Percentiles rank a stretch among this genome's conserved stretches.
phyloP scores from a whole-genome alignment of 192 early-diverging fungal species.

The Mortierella antarctica region DNA sequence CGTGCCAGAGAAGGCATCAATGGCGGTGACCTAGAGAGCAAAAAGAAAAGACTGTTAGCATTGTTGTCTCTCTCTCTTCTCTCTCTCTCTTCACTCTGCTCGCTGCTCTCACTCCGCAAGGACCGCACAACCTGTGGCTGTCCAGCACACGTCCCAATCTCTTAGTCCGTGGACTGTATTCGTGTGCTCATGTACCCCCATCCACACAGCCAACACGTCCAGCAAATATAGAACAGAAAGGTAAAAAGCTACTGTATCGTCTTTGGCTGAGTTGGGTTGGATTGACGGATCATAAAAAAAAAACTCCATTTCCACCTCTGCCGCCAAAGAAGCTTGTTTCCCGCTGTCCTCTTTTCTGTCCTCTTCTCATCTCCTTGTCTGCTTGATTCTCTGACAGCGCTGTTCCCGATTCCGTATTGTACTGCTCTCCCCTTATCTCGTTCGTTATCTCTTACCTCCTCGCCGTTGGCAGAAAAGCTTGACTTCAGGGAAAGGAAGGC shows the following conservation, averaged over 20 bases:
- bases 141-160: too few relatives aligned
- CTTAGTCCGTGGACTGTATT: background rate
- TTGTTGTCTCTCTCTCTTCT: background rate
- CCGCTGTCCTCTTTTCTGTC: background rate
- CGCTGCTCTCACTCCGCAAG: background rate
- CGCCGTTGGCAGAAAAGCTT: constrained; percentile 81
- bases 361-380: too few relatives aligned
- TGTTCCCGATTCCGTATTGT: background rate
- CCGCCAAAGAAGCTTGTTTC: too few relatives aligned
- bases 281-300: too few relatives aligned
- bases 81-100: background rate
- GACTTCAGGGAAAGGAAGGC: constrained; percentile 94
- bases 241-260: too few relatives aligned
- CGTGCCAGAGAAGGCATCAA: constrained; percentile 97
- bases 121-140: too few relatives aligned
- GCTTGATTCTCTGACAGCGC: too few relatives aligned
- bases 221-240: too few relatives aligned
- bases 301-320: too few relatives aligned
- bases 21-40: constrained; percentile 72
- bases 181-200: too few relatives aligned
- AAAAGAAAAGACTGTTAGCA: background rate
- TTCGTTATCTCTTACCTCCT: constrained; percentile 75
- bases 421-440: background rate
- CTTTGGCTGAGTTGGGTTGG: too few relatives aligned
- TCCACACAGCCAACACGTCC: too few relatives aligned